Evolutionary conservation across 441 rosid genomes (phyloP), one percentile per base, ranked within the genome.

Genomic region (Sinapis alba): DNA sequence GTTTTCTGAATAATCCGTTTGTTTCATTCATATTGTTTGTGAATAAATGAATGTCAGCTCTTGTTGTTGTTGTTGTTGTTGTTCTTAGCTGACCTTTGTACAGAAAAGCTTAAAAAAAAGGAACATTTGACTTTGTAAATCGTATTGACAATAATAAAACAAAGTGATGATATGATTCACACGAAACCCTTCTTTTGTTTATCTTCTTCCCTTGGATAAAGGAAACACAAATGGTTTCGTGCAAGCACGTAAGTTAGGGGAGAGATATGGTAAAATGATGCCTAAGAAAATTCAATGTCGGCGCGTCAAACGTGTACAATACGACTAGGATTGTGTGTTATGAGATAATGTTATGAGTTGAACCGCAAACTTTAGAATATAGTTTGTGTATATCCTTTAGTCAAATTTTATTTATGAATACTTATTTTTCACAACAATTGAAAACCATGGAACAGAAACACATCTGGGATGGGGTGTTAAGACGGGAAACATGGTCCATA

Each of bases 1-100:
- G 7, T 38, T 47, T 30, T 47, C 69, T 30, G 20, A 76, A 70
- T 64, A 76, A 65, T 71, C 68, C 62, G 67, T 77, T 65, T 71
- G 64, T 65, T 76, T 76, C n/a, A 69, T 69, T 76, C 71, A 3
- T 75, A 62, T 76, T 76, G 65, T 76, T 71, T 65, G 80, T 77
- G 60, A 77, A 72, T 77, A 77, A 50, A 77, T 65, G 68, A 77
- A 70, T 59, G 72, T 77, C 73, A 66, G 73, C 80, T 66, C 13
- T 18, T 51, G 13, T 50, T 71, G 27, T 77, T 70, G 66, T 45
- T 62, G 8, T 76, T 63, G 4, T 69, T 75, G 6, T 32, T 23
- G 11, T 69, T n/a, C n/a, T n/a, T 77, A 71, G 77, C 77, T 77
- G 73, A 50, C 32, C 69, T 18, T 71, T 77, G 80, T 77, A 77